Percentiles rank a stretch among this genome's conserved stretches.
Evolutionary conservation across 768 basidiomycete species (phyloP).

Genomic region (Phaffia australis): DNA sequence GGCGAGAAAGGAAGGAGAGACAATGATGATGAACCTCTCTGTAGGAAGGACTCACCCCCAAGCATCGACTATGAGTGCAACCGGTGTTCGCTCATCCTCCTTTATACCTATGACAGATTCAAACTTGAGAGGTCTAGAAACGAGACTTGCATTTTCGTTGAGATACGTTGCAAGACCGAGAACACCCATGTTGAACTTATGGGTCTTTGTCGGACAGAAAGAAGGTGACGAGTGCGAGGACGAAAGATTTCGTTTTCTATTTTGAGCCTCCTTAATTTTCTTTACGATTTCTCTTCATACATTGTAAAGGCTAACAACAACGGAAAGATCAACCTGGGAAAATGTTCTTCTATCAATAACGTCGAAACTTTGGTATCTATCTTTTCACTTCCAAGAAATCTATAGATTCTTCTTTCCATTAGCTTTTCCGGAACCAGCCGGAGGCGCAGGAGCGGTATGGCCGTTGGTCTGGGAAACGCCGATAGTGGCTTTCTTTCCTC

Average conservation of each 20-base stretch:
- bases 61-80: conserved; percentile 36
- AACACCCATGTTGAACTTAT: conserved; percentile 34
- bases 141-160: conserved; percentile 35
- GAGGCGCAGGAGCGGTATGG: not conserved
- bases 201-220: no score
- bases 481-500: not conserved
- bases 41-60: conserved; percentile 35
- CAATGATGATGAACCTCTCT: not conserved
- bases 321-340: no score
- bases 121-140: conserved; percentile 28
- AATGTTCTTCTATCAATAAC: no score
- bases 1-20: not conserved
- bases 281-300: no score
- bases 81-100: conserved; percentile 1
- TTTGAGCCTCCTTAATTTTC: no score
- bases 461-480: not conserved
- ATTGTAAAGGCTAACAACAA: no score
- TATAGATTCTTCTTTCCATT: no score
- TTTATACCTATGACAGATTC: not conserved
- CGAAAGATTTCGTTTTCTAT: no score
- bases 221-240: no score
- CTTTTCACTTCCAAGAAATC: no score
- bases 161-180: conserved; percentile 36
- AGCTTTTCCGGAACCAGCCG: not conserved
- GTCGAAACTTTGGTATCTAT: no score